phyloP scores from a whole-genome alignment of 2,329 filamentous ascomycete genomes.

The Aureobasidium mangrovei region DNA sequence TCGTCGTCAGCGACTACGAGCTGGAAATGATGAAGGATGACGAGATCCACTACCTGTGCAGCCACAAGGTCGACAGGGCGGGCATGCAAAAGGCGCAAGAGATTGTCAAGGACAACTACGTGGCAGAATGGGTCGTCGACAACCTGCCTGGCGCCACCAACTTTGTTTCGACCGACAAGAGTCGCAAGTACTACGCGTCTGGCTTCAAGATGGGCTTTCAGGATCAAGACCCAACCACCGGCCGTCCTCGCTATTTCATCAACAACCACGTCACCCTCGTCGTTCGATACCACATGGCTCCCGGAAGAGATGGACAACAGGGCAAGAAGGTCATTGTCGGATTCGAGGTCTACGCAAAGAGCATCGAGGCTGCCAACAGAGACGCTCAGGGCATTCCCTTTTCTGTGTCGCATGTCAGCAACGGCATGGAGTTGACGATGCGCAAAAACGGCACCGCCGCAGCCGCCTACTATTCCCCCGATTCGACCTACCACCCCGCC shows the following conservation, averaged over 20 bases:
- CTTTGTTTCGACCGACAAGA: slow-evolving; percentile 79
- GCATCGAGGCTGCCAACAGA: slow-evolving; percentile 56
- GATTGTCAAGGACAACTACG: slow-evolving; percentile 68
- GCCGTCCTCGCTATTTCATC: slow-evolving; percentile 60
- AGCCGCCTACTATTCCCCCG: slow-evolving; percentile 42
- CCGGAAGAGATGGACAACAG: slow-evolving; percentile 57
- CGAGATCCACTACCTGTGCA: slow-evolving; percentile 65
- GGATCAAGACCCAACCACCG: slow-evolving; percentile 52
- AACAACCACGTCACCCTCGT: slow-evolving; percentile 87
- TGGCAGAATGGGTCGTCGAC: slow-evolving; percentile 90
- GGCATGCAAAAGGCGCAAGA: slow-evolving; percentile 61
- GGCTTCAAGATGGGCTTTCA: slow-evolving; percentile 83
- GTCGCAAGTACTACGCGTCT: slow-evolving; percentile 76
- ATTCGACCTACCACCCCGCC: slow-evolving; percentile 52
- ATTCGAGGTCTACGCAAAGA: slow-evolving; percentile 86
- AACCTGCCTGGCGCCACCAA: slow-evolving; percentile 83
- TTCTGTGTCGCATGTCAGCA: slow-evolving; percentile 53
- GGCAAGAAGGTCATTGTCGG: slow-evolving; percentile 76
- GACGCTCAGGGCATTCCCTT: slow-evolving; percentile 58
- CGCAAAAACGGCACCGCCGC: slow-evolving; percentile 52
- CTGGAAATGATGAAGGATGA: slow-evolving; percentile 68
- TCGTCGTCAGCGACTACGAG: slow-evolving; percentile 76
- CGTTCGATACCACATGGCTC: slow-evolving; percentile 65
- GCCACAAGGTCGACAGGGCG: slow-evolving; percentile 52
- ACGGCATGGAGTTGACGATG: slow-evolving; percentile 61